A percentile compares a stretch with the other conserved stretches of the same genome.
Conservation (phyloP, 768 basidiomycete genomes). For the Serpula lacrymans region DNA sequence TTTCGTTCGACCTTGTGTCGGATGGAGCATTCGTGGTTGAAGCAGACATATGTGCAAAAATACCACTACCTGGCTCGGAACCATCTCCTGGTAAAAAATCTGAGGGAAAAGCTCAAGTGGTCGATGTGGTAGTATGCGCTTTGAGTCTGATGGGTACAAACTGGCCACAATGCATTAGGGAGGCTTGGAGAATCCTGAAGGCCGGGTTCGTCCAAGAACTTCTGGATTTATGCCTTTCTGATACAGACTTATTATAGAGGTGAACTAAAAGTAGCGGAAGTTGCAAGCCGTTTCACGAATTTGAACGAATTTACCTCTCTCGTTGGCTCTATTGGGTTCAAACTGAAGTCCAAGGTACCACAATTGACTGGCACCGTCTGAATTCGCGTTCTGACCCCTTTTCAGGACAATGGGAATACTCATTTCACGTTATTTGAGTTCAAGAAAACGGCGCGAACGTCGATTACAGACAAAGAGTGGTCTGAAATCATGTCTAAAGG, state of each 20-base stretch:
- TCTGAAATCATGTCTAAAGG: conserved; percentile 47
- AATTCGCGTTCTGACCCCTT: not conserved
- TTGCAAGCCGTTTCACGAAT: conserved; percentile 76
- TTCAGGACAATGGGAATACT: conserved; percentile 74
- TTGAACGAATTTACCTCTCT: conserved; percentile 64
- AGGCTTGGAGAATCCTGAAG: conserved; percentile 86
- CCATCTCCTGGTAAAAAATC: conserved; percentile 34
- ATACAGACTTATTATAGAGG: conserved; percentile 45
- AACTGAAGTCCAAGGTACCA: conserved; percentile 60
- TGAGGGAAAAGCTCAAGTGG: conserved; percentile 66
- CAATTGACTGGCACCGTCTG: not conserved
- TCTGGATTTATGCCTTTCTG: not conserved
- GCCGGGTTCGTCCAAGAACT: conserved; percentile 78
- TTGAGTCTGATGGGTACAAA: conserved; percentile 97
- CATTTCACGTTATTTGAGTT: conserved; percentile 88
- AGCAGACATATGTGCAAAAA: conserved; percentile 78
- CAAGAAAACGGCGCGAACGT: conserved; percentile 49
- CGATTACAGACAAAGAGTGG: conserved; percentile 60
- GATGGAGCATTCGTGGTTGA: conserved; percentile 75
- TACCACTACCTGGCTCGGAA: conserved; percentile 86
- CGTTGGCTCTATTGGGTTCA: conserved; percentile 70
- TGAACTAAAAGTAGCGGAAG: conserved; percentile 84
- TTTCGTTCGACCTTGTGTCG: conserved; percentile 81
- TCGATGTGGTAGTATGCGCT: conserved; percentile 90
- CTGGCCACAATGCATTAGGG: conserved; percentile 88